These are phyloP conservation scores for Chaetothyriales sp. DNA, from an alignment of 2,329 filamentous ascomycete genomes.

Conservation along the genomic window DNA sequence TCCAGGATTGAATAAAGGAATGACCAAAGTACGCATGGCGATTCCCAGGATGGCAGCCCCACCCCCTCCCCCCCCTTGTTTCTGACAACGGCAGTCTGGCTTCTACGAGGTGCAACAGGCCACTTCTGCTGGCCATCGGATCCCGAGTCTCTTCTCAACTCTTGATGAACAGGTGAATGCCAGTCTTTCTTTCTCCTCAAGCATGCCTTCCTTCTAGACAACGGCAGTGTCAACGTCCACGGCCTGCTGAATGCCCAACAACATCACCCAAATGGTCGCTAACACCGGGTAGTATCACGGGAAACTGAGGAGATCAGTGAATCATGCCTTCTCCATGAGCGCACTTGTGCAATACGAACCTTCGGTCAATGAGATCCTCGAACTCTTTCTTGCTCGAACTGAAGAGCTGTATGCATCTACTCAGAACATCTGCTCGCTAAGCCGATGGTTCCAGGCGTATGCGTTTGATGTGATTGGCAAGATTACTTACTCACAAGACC, in stretches of 20 bases:
- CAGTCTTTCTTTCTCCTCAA: not conserved
- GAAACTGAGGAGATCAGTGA: slow-evolving; percentile 60
- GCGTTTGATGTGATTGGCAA: slow-evolving; percentile 27
- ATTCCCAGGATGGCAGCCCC: not conserved
- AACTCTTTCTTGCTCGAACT: slow-evolving; percentile 54
- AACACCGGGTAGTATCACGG: slow-evolving; percentile 45
- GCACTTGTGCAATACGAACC: slow-evolving; percentile 40
- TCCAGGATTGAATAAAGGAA: slow-evolving; percentile 58
- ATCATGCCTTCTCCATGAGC: slow-evolving; percentile 46
- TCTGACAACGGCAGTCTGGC: slow-evolving; percentile 42
- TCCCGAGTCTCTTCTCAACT: slow-evolving; percentile 64
- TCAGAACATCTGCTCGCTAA: slow-evolving; percentile 22
- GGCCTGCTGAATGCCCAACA: too few species aligned
- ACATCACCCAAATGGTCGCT: slow-evolving; percentile 19
- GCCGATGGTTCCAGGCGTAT: slow-evolving; percentile 29
- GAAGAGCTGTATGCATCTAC: slow-evolving; percentile 37
- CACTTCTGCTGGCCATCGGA: slow-evolving; percentile 51
- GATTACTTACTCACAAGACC: slow-evolving; percentile 25
- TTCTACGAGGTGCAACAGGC: slow-evolving; percentile 72
- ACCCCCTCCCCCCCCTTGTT: too few species aligned
- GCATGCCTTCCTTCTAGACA: too few species aligned
- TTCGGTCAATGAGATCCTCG: slow-evolving; percentile 61
- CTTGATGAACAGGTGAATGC: slow-evolving; percentile 41
- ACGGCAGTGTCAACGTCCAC: too few species aligned
- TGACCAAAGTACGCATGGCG: slow-evolving; percentile 49